A percentile compares a stretch with the other conserved stretches of the same genome.
phyloP scores from a whole-genome alignment of 805 yeast genomes.

The Brettanomyces naardenensis region DNA sequence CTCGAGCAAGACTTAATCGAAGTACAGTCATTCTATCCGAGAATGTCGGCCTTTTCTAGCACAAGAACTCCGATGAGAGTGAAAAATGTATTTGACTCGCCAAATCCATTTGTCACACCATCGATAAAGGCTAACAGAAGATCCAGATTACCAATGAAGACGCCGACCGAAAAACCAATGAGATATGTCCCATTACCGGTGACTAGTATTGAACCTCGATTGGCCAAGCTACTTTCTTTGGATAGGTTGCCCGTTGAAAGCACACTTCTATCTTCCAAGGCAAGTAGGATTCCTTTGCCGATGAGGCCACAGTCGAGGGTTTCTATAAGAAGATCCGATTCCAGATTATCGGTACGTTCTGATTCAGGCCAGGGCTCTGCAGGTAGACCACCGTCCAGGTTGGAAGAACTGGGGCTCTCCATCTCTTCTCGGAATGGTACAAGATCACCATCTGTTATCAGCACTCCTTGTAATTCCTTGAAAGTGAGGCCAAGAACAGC shows the following conservation, averaged over 20 bases:
- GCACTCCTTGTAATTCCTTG: not conserved
- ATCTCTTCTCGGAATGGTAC: conserved; percentile 10
- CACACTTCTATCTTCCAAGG: not conserved
- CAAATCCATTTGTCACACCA: conserved; percentile 27
- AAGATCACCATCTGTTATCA: conserved; percentile 4
- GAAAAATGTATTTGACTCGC: conserved; percentile 8
- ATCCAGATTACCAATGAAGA: conserved; percentile 8
- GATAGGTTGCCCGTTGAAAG: not conserved
- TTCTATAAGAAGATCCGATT: conserved; percentile 13
- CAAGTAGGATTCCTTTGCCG: conserved; percentile 20
- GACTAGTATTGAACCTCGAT: not conserved
- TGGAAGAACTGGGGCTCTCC: conserved; percentile 7
- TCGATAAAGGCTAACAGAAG: conserved; percentile 10
- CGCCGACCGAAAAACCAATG: conserved; percentile 7
- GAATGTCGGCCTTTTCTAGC: not conserved
- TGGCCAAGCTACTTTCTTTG: not conserved
- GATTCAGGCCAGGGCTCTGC: not conserved
- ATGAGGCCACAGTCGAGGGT: conserved; percentile 18
- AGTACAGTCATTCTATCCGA: too few species aligned
- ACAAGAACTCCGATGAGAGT: not conserved
- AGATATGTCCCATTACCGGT: conserved; percentile 22
- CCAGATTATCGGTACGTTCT: conserved; percentile 2
- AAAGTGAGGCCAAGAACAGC: not conserved
- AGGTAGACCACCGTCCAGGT: conserved; percentile 7
- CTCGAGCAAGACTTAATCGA: too few species aligned